Percentiles rank a stretch among this genome's conserved stretches.
These are phyloP conservation scores for Diplodia scrobiculata DNA, from an alignment of 2,329 filamentous ascomycete species.

Conservation along the genomic window DNA sequence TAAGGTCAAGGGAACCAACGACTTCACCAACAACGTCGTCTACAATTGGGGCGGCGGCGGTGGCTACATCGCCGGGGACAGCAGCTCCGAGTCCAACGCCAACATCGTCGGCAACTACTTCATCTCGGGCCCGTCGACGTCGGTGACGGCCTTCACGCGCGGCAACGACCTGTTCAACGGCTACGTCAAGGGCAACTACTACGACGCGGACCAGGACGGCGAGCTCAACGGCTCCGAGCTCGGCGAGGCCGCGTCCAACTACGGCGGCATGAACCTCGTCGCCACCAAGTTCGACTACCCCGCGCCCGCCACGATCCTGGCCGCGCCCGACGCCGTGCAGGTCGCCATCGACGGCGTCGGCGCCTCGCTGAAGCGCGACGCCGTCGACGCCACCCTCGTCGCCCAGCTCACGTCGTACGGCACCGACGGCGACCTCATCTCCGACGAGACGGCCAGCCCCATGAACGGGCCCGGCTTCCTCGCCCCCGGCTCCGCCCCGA, in stretches of 20 bases:
- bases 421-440: constrained; percentile 50
- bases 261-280: constrained; percentile 53
- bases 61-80: constrained; percentile 59
- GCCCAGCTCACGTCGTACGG: constrained; percentile 52
- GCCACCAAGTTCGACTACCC: constrained; percentile 50
- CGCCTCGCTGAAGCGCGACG: constrained; percentile 51
- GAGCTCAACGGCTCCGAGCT: constrained; percentile 53
- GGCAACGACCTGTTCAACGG: constrained; percentile 59
- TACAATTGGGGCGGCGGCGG: constrained; percentile 61
- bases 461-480: constrained; percentile 49
- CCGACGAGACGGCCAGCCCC: constrained; percentile 48
- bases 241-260: constrained; percentile 49
- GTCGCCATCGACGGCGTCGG: constrained; percentile 49
- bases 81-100: constrained; percentile 50
- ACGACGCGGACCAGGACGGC: constrained; percentile 56
- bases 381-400: constrained; percentile 49
- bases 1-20: constrained; percentile 58
- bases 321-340: constrained; percentile 47
- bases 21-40: constrained; percentile 56
- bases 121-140: constrained; percentile 57
- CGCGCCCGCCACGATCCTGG: constrained; percentile 46
- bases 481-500: constrained; percentile 44
- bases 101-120: constrained; percentile 62
- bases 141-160: constrained; percentile 56
- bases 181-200: constrained; percentile 57